Evolutionary conservation across 768 basidiomycete genomes (phyloP).

Genomic region (Collybia mongolica): DNA sequence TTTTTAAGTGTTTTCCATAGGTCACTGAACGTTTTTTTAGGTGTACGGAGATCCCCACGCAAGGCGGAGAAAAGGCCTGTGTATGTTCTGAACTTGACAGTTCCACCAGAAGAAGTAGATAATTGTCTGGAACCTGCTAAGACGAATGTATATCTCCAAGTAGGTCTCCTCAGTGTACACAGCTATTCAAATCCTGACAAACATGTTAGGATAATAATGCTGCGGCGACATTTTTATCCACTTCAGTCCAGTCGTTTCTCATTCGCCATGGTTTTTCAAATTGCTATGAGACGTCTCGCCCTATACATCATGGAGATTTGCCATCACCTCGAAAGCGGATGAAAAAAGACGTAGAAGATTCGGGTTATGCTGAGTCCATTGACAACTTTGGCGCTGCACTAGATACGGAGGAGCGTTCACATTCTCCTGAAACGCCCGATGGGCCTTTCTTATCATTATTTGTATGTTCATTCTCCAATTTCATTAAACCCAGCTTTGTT

Average conservation of each 20-base stretch:
- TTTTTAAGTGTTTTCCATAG: constrained; percentile 1
- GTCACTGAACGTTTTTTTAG: constrained; percentile 32
- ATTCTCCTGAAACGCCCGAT: neutral
- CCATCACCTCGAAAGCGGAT: constrained; percentile 52
- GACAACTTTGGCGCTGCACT: neutral
- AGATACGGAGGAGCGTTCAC: neutral
- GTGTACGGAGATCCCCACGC: constrained; percentile 67
- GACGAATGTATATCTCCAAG: constrained; percentile 63
- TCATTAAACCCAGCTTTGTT: neutral
- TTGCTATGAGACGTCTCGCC: constrained; percentile 16
- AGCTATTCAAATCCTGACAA: constrained; percentile 8
- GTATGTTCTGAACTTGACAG: constrained; percentile 75
- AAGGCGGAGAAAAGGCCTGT: constrained; percentile 79
- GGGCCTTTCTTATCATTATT: neutral
- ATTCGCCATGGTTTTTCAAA: constrained; percentile 56
- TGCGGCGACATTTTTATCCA: constrained; percentile 55
- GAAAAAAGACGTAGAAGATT: constrained; percentile 35
- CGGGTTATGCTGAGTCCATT: constrained; percentile 29
- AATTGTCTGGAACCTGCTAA: constrained; percentile 83
- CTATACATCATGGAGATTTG: constrained; percentile 1
- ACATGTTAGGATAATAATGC: constrained; percentile 52
- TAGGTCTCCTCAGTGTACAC: constrained; percentile 26
- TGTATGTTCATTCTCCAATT: constrained; percentile 2
- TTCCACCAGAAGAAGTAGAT: constrained; percentile 70
- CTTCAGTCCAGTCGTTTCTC: constrained; percentile 63